These are phyloP conservation scores for Nigrospora oryzae DNA, from an alignment of 2,329 filamentous ascomycete genomes.

Conservation along the genomic window DNA sequence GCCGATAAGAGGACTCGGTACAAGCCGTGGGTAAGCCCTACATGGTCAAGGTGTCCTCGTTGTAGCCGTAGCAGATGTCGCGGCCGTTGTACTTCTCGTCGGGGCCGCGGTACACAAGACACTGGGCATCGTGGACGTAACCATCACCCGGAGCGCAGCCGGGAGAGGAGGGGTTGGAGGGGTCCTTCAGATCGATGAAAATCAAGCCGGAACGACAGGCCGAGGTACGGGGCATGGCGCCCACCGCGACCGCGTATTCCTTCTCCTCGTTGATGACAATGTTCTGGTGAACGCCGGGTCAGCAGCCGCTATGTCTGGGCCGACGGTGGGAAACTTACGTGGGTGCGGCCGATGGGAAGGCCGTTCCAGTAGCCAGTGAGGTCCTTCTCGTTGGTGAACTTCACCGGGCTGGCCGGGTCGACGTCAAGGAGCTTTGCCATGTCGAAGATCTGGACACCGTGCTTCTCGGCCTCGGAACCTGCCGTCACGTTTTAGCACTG, in stretches of 20 bases:
- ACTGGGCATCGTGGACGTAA: slow-evolving; percentile 51
- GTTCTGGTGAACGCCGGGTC: slow-evolving; percentile 29
- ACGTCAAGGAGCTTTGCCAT: slow-evolving; percentile 43
- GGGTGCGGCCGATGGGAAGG: slow-evolving; percentile 26
- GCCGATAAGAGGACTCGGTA: background rate
- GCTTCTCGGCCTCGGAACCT: slow-evolving; percentile 32
- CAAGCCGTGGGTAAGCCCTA: background rate
- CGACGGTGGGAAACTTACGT: background rate
- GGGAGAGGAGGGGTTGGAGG: slow-evolving; percentile 39
- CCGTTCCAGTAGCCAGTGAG: slow-evolving; percentile 24
- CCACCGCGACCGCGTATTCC: slow-evolving; percentile 36
- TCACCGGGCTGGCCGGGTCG: slow-evolving; percentile 27
- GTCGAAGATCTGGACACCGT: slow-evolving; percentile 57
- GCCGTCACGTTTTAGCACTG: background rate
- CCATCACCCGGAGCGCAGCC: slow-evolving; percentile 47
- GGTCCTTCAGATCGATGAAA: slow-evolving; percentile 49
- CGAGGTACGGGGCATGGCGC: slow-evolving; percentile 29
- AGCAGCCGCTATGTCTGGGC: too few species aligned
- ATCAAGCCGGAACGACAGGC: slow-evolving; percentile 32
- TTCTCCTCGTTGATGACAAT: slow-evolving; percentile 42
- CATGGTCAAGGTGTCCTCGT: slow-evolving; percentile 43
- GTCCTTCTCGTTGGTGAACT: slow-evolving; percentile 22
- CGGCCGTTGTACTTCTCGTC: slow-evolving; percentile 35
- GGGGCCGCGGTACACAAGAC: slow-evolving; percentile 40
- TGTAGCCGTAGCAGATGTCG: slow-evolving; percentile 50